Conservation (phyloP, 2,329 filamentous ascomycete genomes). For the Colletotrichum godetiae region DNA sequence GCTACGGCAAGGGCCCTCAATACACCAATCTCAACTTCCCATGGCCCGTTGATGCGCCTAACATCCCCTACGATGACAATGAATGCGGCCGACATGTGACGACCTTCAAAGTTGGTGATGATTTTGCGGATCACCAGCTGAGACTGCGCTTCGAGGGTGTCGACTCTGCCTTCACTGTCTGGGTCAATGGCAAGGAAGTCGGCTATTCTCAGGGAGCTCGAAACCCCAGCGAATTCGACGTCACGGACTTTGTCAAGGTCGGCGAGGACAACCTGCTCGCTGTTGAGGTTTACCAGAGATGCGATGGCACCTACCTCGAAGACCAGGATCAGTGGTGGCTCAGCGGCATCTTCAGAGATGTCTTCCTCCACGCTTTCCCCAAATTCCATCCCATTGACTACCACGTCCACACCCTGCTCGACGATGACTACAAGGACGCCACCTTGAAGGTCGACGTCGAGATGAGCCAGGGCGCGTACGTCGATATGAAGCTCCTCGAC, state of each 20-base stretch:
- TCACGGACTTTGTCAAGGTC: constrained; percentile 63
- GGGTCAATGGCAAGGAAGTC: constrained; percentile 74
- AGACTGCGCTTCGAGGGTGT: constrained; percentile 81
- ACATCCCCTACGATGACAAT: constrained; percentile 73
- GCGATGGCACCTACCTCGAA: constrained; percentile 78
- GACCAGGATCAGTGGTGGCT: constrained; percentile 80
- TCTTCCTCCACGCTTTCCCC: constrained; percentile 72
- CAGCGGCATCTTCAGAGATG: constrained; percentile 76
- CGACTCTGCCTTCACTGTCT: constrained; percentile 77
- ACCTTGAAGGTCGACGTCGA: constrained; percentile 59
- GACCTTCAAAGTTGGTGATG: constrained; percentile 62
- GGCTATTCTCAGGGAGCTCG: constrained; percentile 80
- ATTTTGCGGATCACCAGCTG: constrained; percentile 64
- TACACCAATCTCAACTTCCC: constrained; percentile 79
- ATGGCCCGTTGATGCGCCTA: constrained; percentile 74
- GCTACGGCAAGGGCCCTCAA: constrained; percentile 71
- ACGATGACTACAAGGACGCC: constrained; percentile 65
- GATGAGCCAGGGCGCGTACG: constrained; percentile 48
- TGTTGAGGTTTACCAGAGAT: constrained; percentile 79
- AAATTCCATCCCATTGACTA: constrained; percentile 66
- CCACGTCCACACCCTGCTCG: constrained; percentile 65
- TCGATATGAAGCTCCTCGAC: constrained; percentile 51
- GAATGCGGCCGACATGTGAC: constrained; percentile 73
- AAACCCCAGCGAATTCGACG: constrained; percentile 80
- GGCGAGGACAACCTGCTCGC: constrained; percentile 65